phyloP scores from a whole-genome alignment of 192 early-diverging fungal genomes.

The Diversispora epigaea region DNA sequence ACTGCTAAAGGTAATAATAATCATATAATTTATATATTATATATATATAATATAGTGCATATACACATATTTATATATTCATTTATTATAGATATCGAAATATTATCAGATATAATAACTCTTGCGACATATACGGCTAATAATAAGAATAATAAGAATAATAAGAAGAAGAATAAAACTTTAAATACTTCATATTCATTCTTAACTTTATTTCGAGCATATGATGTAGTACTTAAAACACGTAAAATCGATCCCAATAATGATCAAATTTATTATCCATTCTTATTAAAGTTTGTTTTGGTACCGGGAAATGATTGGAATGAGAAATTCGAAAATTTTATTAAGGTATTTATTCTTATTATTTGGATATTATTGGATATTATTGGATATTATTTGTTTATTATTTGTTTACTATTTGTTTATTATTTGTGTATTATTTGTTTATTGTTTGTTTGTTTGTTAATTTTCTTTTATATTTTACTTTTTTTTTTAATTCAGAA shows the following conservation, averaged over 20 bases:
- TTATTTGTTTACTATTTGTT: neutral
- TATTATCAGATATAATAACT: constrained; percentile 20
- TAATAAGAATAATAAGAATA: no score
- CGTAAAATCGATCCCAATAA: constrained; percentile 10
- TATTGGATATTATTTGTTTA: neutral
- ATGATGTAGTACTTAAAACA: constrained; percentile 27
- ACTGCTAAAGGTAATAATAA: neutral
- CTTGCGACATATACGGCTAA: constrained; percentile 19
- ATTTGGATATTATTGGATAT: neutral
- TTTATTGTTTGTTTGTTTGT: neutral
- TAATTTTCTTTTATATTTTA: neutral
- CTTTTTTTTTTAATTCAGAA: no score
- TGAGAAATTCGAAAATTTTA: constrained; percentile 19
- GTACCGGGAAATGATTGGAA: neutral
- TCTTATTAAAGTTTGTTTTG: constrained; percentile 8
- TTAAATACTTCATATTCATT: constrained; percentile 8
- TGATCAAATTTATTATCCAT: constrained; percentile 25
- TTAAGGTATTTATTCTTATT: constrained; percentile 1
- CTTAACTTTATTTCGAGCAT: constrained; percentile 19
- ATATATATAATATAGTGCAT: neutral
- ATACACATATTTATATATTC: no score
- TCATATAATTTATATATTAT: neutral
- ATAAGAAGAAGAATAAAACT: neutral
- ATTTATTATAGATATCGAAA: constrained; percentile 19
- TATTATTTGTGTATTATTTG: neutral